Base-by-base conservation (phyloP, 2,329 filamentous ascomycete species). In the Alternaria postmessia region DNA sequence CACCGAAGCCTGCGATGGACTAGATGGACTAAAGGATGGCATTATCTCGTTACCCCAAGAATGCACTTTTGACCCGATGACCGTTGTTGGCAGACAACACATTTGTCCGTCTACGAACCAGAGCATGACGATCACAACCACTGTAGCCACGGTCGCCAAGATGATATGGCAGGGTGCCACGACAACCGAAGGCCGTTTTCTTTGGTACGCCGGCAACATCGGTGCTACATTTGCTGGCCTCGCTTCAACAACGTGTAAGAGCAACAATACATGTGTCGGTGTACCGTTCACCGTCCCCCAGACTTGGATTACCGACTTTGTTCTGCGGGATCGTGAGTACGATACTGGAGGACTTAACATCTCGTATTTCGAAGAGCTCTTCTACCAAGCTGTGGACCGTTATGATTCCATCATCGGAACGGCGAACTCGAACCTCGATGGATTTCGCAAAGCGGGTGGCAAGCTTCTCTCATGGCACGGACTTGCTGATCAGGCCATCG, bases 11-110 rank as follows among this genome's bases (percentile, higher is more conserved):
- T 77, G 75, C 48, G 72, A 75, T 51, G 52, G 32, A n/a, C 48
- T 69, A 0, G 74, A 77, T 54, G 71, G 70, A 4, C 54, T 70
- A 2, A 3, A 71, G 60, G 38, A 86, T 72, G 66, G 67, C 5
- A 60, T 76, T 9, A 61, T 76, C 5, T 51, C 58, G 12, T 58
- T 67, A 22, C 68, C 72, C 1, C 57, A 61, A 5, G 30, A 36
- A 0, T 77, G 74, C 57, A 42, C 61, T 3, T 76, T 75, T 46
- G 61, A 71, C 11, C 62, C 67, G 20, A 43, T 11, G 0, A 52
- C 39, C 7, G 36, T 66, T 11, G 51, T 71, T n/a, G 69, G 65
- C 5, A 38, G 70, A 14, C 20, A 46, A 38, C 46, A 61, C 20
- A n/a, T 42, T 4, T 65, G 57, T 39, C 46, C 57, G 20, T 60